These are phyloP conservation scores for Verbena officinalis DNA, from an alignment of 257 asterid species.

Conservation along the genomic window DNA sequence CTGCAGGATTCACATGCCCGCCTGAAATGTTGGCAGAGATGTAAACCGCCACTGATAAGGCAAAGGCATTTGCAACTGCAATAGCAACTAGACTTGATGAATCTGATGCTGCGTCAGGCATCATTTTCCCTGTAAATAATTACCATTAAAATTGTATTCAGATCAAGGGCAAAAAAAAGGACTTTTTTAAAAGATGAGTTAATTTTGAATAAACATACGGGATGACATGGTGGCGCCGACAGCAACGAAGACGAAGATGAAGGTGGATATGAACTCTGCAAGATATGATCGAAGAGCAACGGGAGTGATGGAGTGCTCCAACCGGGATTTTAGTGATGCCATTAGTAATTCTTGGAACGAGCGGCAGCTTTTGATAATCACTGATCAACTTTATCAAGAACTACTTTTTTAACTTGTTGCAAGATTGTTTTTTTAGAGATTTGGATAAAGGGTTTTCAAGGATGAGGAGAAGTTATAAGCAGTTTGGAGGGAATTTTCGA, in stretches of 20 bases:
- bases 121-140: conserved; percentile 48
- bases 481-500: conserved; percentile 32
- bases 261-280: conserved; percentile 91
- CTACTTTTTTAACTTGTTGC: not conserved
- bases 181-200: not conserved
- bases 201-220: conserved; percentile 24
- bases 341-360: conserved; percentile 26
- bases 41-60: conserved; percentile 62
- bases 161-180: not conserved
- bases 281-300: conserved; percentile 73
- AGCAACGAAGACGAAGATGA: conserved; percentile 76
- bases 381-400: not conserved
- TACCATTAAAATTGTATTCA: not conserved
- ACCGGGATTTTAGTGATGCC: conserved; percentile 67
- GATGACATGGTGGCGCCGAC: conserved; percentile 73
- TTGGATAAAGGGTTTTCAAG: not conserved
- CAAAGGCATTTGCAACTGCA: conserved; percentile 69
- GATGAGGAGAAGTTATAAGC: conserved; percentile 24
- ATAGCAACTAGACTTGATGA: conserved; percentile 49
- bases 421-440: not conserved
- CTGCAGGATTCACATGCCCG: conserved; percentile 92
- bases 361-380: not conserved
- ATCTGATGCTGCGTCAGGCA: conserved; percentile 38
- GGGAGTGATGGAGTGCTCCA: conserved; percentile 59
- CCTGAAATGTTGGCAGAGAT: conserved; percentile 67